Conservation (phyloP, 768 basidiomycete genomes). For the Kondoa malvinella region DNA sequence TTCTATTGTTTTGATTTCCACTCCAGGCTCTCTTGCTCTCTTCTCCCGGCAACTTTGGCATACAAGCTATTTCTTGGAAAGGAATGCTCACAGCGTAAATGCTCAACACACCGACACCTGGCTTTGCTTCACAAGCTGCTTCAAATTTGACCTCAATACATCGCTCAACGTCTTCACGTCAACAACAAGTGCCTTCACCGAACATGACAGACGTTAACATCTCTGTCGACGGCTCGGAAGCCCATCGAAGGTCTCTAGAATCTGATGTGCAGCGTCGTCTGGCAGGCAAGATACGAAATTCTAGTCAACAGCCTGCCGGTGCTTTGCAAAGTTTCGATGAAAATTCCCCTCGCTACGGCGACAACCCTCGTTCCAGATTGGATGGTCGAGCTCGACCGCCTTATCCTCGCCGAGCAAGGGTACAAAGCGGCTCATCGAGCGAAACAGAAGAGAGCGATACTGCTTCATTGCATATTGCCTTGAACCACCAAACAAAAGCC, state of each 20-base stretch:
- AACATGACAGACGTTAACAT: constrained; percentile 17
- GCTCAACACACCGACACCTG: not conserved
- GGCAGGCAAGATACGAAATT: not conserved
- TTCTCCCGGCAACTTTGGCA: no score
- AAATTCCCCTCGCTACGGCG: constrained; percentile 8
- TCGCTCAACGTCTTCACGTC: not conserved
- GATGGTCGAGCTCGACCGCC: not conserved
- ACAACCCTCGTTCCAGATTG: not conserved
- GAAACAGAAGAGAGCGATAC: not conserved
- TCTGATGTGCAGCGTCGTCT: not conserved
- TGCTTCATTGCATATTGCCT: not conserved
- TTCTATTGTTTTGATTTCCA: no score
- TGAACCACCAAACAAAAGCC: not conserved
- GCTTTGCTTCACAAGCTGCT: not conserved
- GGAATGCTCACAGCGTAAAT: no score
- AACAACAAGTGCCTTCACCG: not conserved
- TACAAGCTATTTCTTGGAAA: no score
- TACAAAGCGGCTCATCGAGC: not conserved
- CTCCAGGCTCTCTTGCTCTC: no score
- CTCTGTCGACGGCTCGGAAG: constrained; percentile 7
- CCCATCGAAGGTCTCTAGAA: not conserved
- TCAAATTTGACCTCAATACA: not conserved
- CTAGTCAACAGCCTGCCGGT: not conserved
- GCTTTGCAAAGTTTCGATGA: not conserved
- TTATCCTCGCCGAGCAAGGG: not conserved